Base-by-base conservation (phyloP, 371 early-diverging fungal species). In the Chytridium lagenaria region DNA sequence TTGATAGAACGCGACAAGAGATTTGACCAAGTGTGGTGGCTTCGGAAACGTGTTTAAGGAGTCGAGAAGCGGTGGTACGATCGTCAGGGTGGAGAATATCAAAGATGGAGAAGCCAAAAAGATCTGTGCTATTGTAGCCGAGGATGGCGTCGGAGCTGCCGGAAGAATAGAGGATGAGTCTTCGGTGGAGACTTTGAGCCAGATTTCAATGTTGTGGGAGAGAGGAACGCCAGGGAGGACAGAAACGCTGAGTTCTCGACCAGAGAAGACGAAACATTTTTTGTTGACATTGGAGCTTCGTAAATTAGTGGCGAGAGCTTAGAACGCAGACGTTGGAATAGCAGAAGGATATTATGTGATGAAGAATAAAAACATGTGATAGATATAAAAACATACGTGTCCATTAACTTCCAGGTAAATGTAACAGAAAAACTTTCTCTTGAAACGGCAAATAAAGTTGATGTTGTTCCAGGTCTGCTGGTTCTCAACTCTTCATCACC, bases 401-500 rank as follows among this genome's bases (percentile, higher is more conserved):
- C 90, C 90, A 23, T 72, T 79, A n/a, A 87, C 85, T 69, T 90
- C 90, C 44, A 90, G 70, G 83, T 90, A 90, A 52, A 88, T 77
- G 72, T 87, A 89, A 1, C 86, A 88, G 7, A 84, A 81, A 30
- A 73, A 73, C 77, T 87, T 87, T 26, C 84, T 77, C 2, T 83
- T 78, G 33, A 88, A 83, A 26, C 91, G 86, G 67, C 87, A 89
- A 15, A 90, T 79, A 19, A 89, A 72, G 57, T 86, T 84, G 61
- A 91, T 82, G 7, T 76, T 67, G 12, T 80, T 2, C 78, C 78
- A 26, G 83, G 67, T 12, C 77, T 75, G 15, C 71, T 50, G 15
- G 30, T 67, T 28, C 78, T 63, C 19, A 91, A 67, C 75, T 91
- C 90, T 1, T 81, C 82, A 90, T 85, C 1, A 88, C 88, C 2